Evolutionary conservation across 495 filamentous ascomycete genomes (phyloP).

Genomic region (Neurospora sp.): DNA sequence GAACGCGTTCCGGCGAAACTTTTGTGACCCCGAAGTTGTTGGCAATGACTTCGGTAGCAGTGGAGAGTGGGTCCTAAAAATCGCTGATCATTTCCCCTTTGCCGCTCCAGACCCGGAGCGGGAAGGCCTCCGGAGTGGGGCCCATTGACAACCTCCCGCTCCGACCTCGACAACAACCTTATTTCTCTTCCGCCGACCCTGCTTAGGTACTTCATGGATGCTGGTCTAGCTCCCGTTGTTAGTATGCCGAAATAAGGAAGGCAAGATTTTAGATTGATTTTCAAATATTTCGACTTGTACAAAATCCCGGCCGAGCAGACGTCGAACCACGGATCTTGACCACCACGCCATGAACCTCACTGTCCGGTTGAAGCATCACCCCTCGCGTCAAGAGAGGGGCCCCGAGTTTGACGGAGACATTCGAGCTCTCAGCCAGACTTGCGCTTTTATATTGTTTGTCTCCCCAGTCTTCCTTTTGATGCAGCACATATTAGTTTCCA

Average conservation of each 20-base stretch:
- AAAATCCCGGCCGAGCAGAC: background rate
- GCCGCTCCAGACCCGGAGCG: background rate
- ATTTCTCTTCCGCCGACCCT: background rate
- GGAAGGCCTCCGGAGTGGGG: background rate
- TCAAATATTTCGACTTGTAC: background rate
- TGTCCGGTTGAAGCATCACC: background rate
- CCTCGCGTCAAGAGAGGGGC: background rate
- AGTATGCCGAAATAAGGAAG: background rate
- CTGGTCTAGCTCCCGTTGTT: background rate
- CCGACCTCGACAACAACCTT: background rate
- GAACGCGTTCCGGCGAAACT: background rate
- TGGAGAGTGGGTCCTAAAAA: background rate
- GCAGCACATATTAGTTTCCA: background rate
- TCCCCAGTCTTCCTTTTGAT: background rate
- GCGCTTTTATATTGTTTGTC: background rate
- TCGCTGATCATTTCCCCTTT: background rate
- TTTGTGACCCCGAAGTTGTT: background rate
- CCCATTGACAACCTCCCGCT: background rate
- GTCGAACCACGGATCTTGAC: background rate
- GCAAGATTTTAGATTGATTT: background rate
- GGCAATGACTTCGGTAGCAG: background rate
- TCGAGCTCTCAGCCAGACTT: background rate
- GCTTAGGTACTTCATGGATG: background rate
- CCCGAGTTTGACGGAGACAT: background rate
- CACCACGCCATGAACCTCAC: background rate